Percentiles rank a stretch among this genome's conserved stretches.
These are phyloP conservation scores for Talaromyces sp. DNA, from an alignment of 2,329 filamentous ascomycete genomes.

Conservation along the genomic window DNA sequence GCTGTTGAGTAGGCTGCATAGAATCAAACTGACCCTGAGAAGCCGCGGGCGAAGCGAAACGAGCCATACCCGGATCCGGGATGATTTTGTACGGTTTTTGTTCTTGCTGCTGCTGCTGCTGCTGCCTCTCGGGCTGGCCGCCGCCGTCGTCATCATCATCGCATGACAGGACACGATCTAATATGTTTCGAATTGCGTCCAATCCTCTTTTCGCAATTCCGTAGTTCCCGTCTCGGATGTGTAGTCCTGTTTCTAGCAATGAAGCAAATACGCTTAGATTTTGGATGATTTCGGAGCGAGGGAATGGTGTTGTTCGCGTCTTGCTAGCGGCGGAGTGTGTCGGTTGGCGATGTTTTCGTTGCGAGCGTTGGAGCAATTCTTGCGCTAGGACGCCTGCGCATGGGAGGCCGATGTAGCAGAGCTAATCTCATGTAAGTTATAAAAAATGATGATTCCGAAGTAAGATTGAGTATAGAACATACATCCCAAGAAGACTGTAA, in stretches of 20 bases:
- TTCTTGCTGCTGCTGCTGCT: background rate
- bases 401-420: slow-evolving; percentile 25
- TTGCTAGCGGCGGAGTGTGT: background rate
- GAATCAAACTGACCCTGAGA: background rate
- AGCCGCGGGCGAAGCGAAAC: background rate
- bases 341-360: slow-evolving; percentile 3
- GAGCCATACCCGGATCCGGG: background rate
- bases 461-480: background rate
- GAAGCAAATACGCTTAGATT: slow-evolving; percentile 24
- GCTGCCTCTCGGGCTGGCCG: background rate
- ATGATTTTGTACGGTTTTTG: background rate
- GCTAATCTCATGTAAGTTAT: background rate
- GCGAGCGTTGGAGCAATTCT: slow-evolving; percentile 24
- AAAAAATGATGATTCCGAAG: background rate
- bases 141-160: background rate
- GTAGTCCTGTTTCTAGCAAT: slow-evolving; percentile 18
- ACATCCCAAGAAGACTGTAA: slow-evolving; percentile 12
- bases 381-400: slow-evolving; percentile 23
- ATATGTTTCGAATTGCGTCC: slow-evolving; percentile 19
- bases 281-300: slow-evolving; percentile 24
- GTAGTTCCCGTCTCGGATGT: slow-evolving; percentile 18
- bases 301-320: slow-evolving; percentile 14
- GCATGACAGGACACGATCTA: slow-evolving; percentile 20
- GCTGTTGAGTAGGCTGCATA: background rate
- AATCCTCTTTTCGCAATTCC: slow-evolving; percentile 16